Conservation (phyloP, 768 basidiomycete genomes). For the Stropharia rugosoannulata region DNA sequence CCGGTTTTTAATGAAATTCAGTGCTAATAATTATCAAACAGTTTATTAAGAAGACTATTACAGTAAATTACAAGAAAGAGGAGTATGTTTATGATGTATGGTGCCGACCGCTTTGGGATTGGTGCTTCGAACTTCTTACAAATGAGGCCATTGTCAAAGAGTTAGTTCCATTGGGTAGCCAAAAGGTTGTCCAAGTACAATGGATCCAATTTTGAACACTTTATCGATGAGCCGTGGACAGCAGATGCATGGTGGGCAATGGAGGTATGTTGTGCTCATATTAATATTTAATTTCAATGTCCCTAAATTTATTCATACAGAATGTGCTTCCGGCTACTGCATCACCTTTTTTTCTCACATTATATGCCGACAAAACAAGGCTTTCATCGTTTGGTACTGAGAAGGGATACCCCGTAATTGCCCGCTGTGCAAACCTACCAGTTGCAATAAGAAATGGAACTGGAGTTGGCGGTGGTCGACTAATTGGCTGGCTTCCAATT, state of each 20-base stretch:
- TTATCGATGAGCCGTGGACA: conserved; percentile 32
- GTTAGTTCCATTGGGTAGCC: conserved; percentile 31
- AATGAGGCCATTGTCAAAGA: conserved; percentile 19
- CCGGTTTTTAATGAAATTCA: conserved; percentile 1
- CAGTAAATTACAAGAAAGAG: conserved; percentile 1
- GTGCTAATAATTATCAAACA: conserved; percentile 4
- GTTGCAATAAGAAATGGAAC: conserved; percentile 28
- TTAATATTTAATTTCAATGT: background rate
- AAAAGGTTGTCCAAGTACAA: conserved; percentile 24
- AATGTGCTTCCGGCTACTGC: conserved; percentile 16
- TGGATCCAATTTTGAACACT: conserved; percentile 18
- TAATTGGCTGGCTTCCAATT: conserved; percentile 37
- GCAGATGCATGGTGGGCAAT: conserved; percentile 30
- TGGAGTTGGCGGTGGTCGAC: conserved; percentile 27
- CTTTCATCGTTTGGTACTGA: conserved; percentile 33
- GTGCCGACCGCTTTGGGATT: conserved; percentile 25
- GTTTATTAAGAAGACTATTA: background rate
- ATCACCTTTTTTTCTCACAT: conserved; percentile 26
- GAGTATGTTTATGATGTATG: conserved; percentile 12
- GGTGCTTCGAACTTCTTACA: conserved; percentile 23
- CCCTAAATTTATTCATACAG: background rate
- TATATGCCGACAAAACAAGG: conserved; percentile 40
- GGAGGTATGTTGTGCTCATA: too few relatives aligned
- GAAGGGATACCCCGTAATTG: conserved; percentile 36
- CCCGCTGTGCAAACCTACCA: conserved; percentile 27